Evolutionary conservation across 106 monocot genomes (phyloP), one percentile per base, ranked within the genome.

Genomic region (Apostasia ramifera): DNA sequence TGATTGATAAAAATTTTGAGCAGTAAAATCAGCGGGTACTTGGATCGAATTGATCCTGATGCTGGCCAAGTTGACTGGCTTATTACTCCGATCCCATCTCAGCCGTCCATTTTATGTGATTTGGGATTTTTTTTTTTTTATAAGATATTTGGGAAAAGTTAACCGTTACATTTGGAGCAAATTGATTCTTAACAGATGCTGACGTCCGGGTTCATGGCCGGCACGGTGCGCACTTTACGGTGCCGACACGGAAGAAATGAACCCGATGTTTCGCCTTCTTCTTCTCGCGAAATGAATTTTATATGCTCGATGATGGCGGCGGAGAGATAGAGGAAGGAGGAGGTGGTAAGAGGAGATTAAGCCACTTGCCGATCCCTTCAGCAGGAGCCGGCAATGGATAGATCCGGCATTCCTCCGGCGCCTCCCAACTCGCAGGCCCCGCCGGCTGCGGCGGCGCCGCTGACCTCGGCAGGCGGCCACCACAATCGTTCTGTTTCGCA

Each of bases 371-470:
- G 41, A 51, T 38, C 42, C 40, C 15, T 57, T 3, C 9, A 8
- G 52, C 7, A 52, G 52, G 52, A 52, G 52, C 52, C 7, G 52
- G n/a, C 3, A 11, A 68, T 53, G 67, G 67, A 54, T 41, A 43
- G 67, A 40, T 50, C 44, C 66, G 58, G 66, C 66, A 37, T 71
- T 54, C 72, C 72, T 55, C 72, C 66, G 52, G 40, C 62, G 26
- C 50, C 12, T 9, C 52, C 61, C 56, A 47, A 47, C 43, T 58
- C 53, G 41, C 67, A 66, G 4, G 45, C 14, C 47, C 8, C 57
- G 3, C 44, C 47, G 15, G 4, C 64, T 12, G 44, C 55, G 38
- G n/a, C 53, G 46, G n/a, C 52, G 11, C 12, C 42, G 8, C 60
- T 10, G 52, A 6, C 74, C 15, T 44, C 59, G 5, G 7, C 42